Percentiles rank a stretch among this genome's conserved stretches.
Conservation (phyloP, 306 rosid species). For the Inga leiocalycina region DNA sequence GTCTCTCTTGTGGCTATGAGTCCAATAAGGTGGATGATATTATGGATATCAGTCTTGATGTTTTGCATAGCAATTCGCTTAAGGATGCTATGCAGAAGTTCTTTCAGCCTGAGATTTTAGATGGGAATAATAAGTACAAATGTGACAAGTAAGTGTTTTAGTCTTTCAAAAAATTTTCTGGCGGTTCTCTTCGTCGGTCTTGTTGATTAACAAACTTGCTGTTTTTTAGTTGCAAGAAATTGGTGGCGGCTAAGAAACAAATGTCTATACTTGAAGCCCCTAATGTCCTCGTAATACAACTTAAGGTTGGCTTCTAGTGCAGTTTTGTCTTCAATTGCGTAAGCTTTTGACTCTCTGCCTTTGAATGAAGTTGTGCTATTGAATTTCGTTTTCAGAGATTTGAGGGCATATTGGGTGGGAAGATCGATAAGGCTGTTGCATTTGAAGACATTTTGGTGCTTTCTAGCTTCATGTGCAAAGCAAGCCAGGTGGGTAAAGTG, state of each 20-base stretch:
- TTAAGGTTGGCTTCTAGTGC: constrained; percentile 64
- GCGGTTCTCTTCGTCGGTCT: not conserved
- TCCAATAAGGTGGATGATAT: constrained; percentile 98
- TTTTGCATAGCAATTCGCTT: constrained; percentile 88
- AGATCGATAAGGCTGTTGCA: constrained; percentile 88
- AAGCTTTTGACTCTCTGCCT: constrained; percentile 23
- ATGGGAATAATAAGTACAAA: constrained; percentile 93
- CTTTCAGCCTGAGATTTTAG: constrained; percentile 90
- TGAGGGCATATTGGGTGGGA: constrained; percentile 87
- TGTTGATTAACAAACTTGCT: constrained; percentile 35
- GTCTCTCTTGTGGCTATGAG: constrained; percentile 85
- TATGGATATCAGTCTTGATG: constrained; percentile 98
- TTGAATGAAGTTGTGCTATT: constrained; percentile 35
- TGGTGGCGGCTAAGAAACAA: constrained; percentile 92
- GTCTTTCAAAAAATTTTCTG: not conserved
- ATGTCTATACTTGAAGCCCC: constrained; percentile 96
- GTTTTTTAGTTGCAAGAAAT: constrained; percentile 77
- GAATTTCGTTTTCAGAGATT: constrained; percentile 76
- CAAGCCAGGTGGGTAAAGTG: constrained; percentile 71
- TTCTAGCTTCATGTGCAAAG: constrained; percentile 91
- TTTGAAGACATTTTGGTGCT: constrained; percentile 91
- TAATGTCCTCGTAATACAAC: constrained; percentile 85
- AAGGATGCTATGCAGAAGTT: constrained; percentile 84
- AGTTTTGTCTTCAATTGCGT: constrained; percentile 5
- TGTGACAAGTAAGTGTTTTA: constrained; percentile 74